phyloP scores from a whole-genome alignment of 2,329 filamentous ascomycete species.

The Claviceps africana region DNA sequence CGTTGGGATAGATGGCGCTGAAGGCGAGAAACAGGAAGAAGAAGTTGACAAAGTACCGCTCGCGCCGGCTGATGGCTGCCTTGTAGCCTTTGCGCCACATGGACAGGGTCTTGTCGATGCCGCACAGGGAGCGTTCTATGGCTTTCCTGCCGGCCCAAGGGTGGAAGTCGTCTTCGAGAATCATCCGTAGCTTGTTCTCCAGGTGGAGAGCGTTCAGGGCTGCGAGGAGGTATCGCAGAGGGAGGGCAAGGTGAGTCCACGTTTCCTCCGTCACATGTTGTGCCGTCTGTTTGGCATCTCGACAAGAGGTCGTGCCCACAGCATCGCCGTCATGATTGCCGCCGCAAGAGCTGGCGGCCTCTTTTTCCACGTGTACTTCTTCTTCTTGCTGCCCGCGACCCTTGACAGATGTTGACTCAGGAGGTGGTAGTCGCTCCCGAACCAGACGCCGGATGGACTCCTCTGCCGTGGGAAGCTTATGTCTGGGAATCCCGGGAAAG shows the following conservation, averaged over 20 bases:
- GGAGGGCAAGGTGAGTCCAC: slow-evolving; percentile 6
- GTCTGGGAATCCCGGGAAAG: slow-evolving; percentile 4
- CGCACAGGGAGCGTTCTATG: slow-evolving; percentile 3
- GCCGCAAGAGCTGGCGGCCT: not conserved
- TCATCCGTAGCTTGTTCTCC: slow-evolving; percentile 6
- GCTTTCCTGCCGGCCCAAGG: slow-evolving; percentile 5
- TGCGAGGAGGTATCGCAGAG: slow-evolving; percentile 6
- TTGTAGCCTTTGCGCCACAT: slow-evolving; percentile 10
- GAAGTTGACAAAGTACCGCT: slow-evolving; percentile 8
- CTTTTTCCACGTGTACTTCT: not conserved
- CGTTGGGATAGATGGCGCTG: slow-evolving; percentile 9
- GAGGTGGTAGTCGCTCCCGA: slow-evolving; percentile 2
- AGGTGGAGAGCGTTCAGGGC: slow-evolving; percentile 7
- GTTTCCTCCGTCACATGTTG: slow-evolving; percentile 9
- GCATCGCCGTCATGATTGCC: not conserved
- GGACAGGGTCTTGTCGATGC: slow-evolving; percentile 7
- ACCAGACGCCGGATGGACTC: slow-evolving; percentile 6
- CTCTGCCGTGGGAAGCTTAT: slow-evolving; percentile 6
- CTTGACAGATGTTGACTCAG: not conserved
- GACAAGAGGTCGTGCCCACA: not conserved
- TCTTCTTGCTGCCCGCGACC: not conserved
- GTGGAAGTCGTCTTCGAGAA: slow-evolving; percentile 6
- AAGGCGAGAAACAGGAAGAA: slow-evolving; percentile 10
- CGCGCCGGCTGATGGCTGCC: slow-evolving; percentile 5
- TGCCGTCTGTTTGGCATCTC: not conserved